Conservation (phyloP, 352 stramenopile genomes). For the Pythium sp. region DNA sequence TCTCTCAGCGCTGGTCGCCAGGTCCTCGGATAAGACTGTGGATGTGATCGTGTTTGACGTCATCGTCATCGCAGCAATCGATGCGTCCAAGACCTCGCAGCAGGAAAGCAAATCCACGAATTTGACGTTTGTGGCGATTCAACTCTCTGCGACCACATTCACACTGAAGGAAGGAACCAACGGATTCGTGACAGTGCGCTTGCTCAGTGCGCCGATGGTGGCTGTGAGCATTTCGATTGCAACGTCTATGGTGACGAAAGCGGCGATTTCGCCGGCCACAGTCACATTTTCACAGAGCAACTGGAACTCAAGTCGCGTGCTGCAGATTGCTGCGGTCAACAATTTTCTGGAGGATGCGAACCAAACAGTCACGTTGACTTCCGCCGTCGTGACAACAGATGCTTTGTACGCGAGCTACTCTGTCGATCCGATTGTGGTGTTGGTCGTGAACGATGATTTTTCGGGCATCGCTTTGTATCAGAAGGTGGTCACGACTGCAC, state of each 20-base stretch:
- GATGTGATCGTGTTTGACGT: constrained; percentile 36
- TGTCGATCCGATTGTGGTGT: constrained; percentile 27
- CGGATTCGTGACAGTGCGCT: constrained; percentile 21
- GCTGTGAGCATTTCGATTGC: constrained; percentile 34
- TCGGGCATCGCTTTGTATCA: constrained; percentile 49
- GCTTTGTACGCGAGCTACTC: constrained; percentile 27
- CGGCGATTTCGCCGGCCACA: constrained; percentile 19
- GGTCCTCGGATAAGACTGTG: constrained; percentile 21
- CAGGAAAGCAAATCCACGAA: constrained; percentile 22
- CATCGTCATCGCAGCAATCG: constrained; percentile 29
- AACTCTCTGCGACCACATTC: constrained; percentile 37
- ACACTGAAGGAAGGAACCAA: constrained; percentile 37
- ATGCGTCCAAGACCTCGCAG: constrained; percentile 36
- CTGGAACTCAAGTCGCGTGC: constrained; percentile 29
- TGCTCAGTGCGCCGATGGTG: constrained; percentile 40
- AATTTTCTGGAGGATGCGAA: constrained; percentile 56
- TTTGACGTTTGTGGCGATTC: constrained; percentile 34
- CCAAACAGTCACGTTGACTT: constrained; percentile 20
- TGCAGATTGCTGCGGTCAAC: constrained; percentile 44
- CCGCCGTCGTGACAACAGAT: constrained; percentile 33
- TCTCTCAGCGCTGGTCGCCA: constrained; percentile 31
- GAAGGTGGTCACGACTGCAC: constrained; percentile 27
- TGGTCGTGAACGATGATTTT: constrained; percentile 52
- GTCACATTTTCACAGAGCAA: constrained; percentile 29
- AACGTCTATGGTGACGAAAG: constrained; percentile 30